Evolutionary conservation across 768 basidiomycete species (phyloP).

Genomic region (Podaxis sp.): DNA sequence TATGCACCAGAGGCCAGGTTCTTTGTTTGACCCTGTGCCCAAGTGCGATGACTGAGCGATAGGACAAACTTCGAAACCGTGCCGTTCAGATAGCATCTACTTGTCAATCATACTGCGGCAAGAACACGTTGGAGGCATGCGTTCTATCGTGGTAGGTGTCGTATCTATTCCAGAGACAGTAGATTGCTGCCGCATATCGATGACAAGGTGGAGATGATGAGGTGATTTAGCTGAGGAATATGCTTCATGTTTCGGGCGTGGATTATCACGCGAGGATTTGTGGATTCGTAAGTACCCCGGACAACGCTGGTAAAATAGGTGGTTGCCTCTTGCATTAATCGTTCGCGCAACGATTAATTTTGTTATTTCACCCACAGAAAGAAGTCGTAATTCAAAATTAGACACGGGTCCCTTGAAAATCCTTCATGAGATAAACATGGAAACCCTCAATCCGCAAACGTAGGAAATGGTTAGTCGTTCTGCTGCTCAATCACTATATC

Average conservation of each 20-base stretch:
- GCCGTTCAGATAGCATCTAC: background rate
- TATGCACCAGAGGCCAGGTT: background rate
- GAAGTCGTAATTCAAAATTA: no score
- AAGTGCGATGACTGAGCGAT: background rate
- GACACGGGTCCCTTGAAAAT: no score
- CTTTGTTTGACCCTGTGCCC: background rate
- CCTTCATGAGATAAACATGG: no score
- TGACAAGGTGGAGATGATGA: background rate
- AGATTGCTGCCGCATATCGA: background rate
- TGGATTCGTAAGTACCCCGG: background rate
- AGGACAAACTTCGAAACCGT: background rate
- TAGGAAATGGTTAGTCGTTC: no score
- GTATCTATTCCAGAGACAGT: background rate
- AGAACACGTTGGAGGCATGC: background rate
- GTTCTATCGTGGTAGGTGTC: background rate
- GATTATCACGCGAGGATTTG: background rate
- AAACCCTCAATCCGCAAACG: no score
- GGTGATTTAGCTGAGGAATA: background rate
- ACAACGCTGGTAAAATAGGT: background rate
- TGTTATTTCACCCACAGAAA: no score
- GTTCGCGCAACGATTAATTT: no score
- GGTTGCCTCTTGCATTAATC: no score
- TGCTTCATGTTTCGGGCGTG: background rate
- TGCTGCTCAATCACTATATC: no score
- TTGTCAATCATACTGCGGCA: background rate